Conservation (phyloP, 2,329 filamentous ascomycete genomes). For the Colletotrichum sp. region DNA sequence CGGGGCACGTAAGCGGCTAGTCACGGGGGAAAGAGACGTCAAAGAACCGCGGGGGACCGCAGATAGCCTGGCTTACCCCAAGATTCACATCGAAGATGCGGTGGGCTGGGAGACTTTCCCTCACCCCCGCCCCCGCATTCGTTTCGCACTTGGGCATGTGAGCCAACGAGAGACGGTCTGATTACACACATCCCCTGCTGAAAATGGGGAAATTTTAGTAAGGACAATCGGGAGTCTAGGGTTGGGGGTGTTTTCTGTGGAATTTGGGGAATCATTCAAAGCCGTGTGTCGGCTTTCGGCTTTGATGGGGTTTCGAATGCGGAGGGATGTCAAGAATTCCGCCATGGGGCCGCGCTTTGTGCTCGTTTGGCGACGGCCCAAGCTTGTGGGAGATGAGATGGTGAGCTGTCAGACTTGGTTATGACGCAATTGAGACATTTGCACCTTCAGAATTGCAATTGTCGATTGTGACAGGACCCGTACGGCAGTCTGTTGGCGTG, state of each 20-base stretch:
- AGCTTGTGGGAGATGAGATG: neutral
- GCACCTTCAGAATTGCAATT: accelerated
- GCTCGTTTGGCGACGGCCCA: conserved; percentile 7
- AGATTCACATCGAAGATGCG: neutral
- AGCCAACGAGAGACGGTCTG: conserved; percentile 8
- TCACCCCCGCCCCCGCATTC: neutral
- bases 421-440: neutral
- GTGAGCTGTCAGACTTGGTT: neutral
- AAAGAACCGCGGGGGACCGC: neutral
- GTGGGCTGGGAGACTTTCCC: neutral
- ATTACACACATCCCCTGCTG: neutral
- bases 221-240: neutral
- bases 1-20: neutral
- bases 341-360: neutral
- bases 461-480: neutral
- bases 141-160: conserved; percentile 14
- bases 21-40: neutral
- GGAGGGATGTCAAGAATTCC: neutral
- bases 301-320: neutral
- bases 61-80: conserved; percentile 10
- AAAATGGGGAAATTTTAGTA: neutral
- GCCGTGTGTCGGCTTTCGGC: neutral
- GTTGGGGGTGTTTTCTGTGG: neutral
- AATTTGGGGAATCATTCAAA: neutral
- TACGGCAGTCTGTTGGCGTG: too few relatives aligned